A percentile compares a stretch with the other conserved stretches of the same genome.
These are phyloP conservation scores for Chaetomium sp. DNA, from an alignment of 2,329 filamentous ascomycete species.

Conservation along the genomic window DNA sequence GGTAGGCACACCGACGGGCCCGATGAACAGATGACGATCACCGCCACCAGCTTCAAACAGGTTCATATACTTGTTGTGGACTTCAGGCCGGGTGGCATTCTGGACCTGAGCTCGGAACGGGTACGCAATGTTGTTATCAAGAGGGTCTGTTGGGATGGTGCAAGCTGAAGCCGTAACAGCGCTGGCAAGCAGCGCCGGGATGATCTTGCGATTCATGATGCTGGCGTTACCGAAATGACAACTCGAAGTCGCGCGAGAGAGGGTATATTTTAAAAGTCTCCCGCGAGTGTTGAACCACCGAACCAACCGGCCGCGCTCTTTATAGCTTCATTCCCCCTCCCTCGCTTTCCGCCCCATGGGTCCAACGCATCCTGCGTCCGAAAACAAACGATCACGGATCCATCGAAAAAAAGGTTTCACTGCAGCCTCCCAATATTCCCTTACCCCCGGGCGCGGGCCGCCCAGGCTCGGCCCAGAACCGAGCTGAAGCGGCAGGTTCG, in stretches of 20 bases:
- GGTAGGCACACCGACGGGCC: constrained; percentile 26
- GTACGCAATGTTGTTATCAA: constrained; percentile 29
- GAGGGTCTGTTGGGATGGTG: constrained; percentile 25
- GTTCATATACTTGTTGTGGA: constrained; percentile 35
- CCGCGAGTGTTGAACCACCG: neutral
- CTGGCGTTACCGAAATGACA: neutral
- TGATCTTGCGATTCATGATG: constrained; percentile 14
- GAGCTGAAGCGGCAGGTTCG: neutral
- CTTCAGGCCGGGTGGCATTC: constrained; percentile 29
- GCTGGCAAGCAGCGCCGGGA: constrained; percentile 18
- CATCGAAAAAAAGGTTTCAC: neutral
- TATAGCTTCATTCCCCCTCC: no score
- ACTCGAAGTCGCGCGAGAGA: neutral
- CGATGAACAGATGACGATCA: constrained; percentile 36
- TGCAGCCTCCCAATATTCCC: constrained; percentile 9
- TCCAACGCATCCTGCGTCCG: no score
- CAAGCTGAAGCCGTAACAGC: constrained; percentile 27
- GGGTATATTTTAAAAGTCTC: no score
- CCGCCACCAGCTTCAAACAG: constrained; percentile 32
- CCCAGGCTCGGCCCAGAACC: neutral
- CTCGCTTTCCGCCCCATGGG: no score
- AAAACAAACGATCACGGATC: no score
- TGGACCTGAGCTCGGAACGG: constrained; percentile 35
- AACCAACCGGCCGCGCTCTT: no score
- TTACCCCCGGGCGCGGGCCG: neutral